These are phyloP conservation scores for Eucalyptus cloeziana DNA, from an alignment of 345 rosid species.

Conservation along the genomic window DNA sequence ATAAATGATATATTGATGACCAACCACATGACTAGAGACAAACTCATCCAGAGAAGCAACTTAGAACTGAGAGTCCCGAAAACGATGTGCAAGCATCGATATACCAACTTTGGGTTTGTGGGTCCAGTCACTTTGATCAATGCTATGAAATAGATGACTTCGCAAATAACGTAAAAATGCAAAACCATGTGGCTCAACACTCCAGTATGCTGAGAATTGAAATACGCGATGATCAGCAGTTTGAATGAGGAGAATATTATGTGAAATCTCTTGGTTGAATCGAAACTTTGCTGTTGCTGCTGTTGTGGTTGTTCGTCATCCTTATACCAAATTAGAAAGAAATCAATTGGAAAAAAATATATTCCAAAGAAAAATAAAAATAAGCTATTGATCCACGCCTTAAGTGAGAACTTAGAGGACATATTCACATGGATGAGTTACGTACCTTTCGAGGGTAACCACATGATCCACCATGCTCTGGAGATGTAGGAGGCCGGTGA, in stretches of 20 bases:
- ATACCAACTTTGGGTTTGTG: rapidly evolving
- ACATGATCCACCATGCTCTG: rapidly evolving
- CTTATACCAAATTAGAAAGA: rapidly evolving
- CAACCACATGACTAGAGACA: rapidly evolving
- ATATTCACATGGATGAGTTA: not conserved
- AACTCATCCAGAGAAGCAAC: rapidly evolving
- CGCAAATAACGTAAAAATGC: rapidly evolving
- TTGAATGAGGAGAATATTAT: rapidly evolving
- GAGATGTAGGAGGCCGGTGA: not conserved
- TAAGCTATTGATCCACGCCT: rapidly evolving
- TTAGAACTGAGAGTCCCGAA: rapidly evolving
- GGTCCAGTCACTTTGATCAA: not conserved
- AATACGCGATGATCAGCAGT: rapidly evolving
- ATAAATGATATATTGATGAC: rapidly evolving
- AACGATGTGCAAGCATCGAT: rapidly evolving
- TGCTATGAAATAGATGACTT: not conserved
- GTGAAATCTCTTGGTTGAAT: not conserved
- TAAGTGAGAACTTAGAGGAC: not conserved
- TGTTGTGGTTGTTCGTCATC: not conserved
- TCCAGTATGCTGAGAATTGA: rapidly evolving
- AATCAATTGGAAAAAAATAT: no score
- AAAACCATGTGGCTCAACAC: rapidly evolving
- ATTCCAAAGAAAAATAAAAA: not conserved
- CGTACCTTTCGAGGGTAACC: rapidly evolving
- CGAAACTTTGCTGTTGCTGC: not conserved